Base-by-base conservation (phyloP, 106 monocot genomes). In the Xerophyta viscosa region DNA sequence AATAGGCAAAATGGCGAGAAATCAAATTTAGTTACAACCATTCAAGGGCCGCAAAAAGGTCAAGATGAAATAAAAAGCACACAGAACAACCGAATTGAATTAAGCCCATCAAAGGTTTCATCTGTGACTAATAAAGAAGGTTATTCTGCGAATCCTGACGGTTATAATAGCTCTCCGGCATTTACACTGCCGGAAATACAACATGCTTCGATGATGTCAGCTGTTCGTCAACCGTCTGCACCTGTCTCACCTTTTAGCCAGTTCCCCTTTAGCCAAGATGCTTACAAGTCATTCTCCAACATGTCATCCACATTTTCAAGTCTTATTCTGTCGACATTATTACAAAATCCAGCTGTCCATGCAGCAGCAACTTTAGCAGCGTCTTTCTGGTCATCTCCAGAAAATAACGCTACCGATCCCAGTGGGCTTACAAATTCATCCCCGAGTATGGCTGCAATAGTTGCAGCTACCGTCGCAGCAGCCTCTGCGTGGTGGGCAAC, bases 401-500 rank as follows among this genome's bases (percentile, higher is more conserved):
- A 72, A 20, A 5, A 27, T 10, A 57, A 63, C 20, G 23, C 61
- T 33, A 42, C 68, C 20, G 67, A 57, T 60, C 45, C 84, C 1
- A 52, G 60, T 42, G 54, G 66, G 9, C 44, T 54, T 8, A 29
- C 51, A 7, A 72, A 68, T 9, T 45, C 64, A 25, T 21, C 73
- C 49, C 60, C 83, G 23, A 80, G 52, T 62, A 26, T 86, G 67
- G 71, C 76, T 20, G 60, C 79, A 8, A 71, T 86, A 60, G 90
- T 75, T 44, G 57, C 82, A 61, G 82, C 86, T 29, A 99, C 98
- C 19, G 86, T 91, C 30, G 86, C 86, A 21, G 90, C 98, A 30
- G 98, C 90, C 29, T 72, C 86, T n/a, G 82, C 90, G 33, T 90
- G 90, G 98, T 91, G 90, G 90, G 63, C 77, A 17, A 74, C 82